Base-by-base conservation (phyloP, 139 green algal genomes). In the Diplosphaera chodatii region DNA sequence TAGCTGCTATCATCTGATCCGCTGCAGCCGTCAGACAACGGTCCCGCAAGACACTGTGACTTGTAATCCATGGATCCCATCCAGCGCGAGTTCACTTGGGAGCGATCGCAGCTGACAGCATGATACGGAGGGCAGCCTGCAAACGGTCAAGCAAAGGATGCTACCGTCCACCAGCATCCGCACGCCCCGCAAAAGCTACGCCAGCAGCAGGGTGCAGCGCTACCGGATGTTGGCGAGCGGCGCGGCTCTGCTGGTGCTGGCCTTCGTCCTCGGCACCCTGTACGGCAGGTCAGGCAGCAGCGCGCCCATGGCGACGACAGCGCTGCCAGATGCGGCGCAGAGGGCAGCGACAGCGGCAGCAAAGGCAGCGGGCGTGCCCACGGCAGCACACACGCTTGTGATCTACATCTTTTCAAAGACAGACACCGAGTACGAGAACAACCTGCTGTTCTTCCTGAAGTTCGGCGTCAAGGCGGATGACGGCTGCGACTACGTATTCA, bases 401-500 rank as follows among this genome's bases (percentile, higher is more conserved):
- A 65, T 85, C 5, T 83, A 85, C 48, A 66, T 76, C 10, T 83
- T 79, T 64, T 75, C 74, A 4, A 79, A 78, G 62, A 75, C 70
- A 8, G 82, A 87, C 62, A 79, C 87, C 2, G 80, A 94, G 70
- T 94, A 88, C 59, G 22, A 81, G 4, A 63, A 80, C 31, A 94
- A 94, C 73, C 70, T 94, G 28, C 64, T 77, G 31, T 93, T 85
- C 71, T 94, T 94, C 64, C 55, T 94, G 1, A 40, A 68, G 18
- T 83, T 90, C 41, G 89, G 79, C 0, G 74, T 94, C 1, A 56
- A 73, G 56, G 67, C 33, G 2, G 73, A 87, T 28, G 81, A 84
- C n/a, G 66, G 75, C n/a, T 86, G 84, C 56, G 83, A 94, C 65
- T 92, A 93, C 59, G 33, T 90, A 3, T 83, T 94, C n/a, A 83